A percentile compares a stretch with the other conserved stretches of the same genome.
These are phyloP conservation scores for Fomitopsis palustris DNA, from an alignment of 1,284 basidiomycete genomes.

Conservation along the genomic window DNA sequence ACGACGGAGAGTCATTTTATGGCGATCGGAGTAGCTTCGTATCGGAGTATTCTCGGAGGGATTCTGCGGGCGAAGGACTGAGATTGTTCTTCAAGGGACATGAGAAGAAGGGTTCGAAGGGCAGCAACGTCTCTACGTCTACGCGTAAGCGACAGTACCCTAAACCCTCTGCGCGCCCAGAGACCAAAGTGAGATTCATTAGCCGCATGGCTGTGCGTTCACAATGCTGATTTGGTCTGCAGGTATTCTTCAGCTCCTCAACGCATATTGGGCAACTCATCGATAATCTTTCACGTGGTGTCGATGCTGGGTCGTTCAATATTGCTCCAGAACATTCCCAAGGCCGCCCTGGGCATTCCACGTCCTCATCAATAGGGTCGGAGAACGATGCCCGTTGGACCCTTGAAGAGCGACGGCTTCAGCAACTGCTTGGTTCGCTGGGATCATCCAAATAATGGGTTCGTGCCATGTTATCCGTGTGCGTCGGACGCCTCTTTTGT, in stretches of 20 bases:
- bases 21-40: slow-evolving; percentile 65
- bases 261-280: slow-evolving; percentile 78
- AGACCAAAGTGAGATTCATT: slow-evolving; percentile 64
- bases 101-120: slow-evolving; percentile 58
- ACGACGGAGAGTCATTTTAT: slow-evolving; percentile 67
- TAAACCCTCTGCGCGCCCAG: slow-evolving; percentile 51
- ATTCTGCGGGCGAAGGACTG: slow-evolving; percentile 50
- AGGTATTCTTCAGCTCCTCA: slow-evolving; percentile 79
- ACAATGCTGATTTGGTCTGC: slow-evolving; percentile 12
- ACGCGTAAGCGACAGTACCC: slow-evolving; percentile 52
- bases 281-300: slow-evolving; percentile 72
- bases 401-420: slow-evolving; percentile 64
- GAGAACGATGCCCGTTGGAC: slow-evolving; percentile 63
- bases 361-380: slow-evolving; percentile 57
- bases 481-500: slow-evolving; percentile 6
- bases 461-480: slow-evolving; percentile 7
- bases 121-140: slow-evolving; percentile 58
- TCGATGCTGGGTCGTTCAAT: slow-evolving; percentile 80
- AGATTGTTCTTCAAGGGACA: slow-evolving; percentile 76
- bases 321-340: slow-evolving; percentile 39
- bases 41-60: slow-evolving; percentile 66
- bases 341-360: slow-evolving; percentile 43
- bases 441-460: slow-evolving; percentile 27
- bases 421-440: slow-evolving; percentile 67
- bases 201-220: neutral